Conservation (phyloP, 768 basidiomycete genomes). For the Amanita jacksonii region DNA sequence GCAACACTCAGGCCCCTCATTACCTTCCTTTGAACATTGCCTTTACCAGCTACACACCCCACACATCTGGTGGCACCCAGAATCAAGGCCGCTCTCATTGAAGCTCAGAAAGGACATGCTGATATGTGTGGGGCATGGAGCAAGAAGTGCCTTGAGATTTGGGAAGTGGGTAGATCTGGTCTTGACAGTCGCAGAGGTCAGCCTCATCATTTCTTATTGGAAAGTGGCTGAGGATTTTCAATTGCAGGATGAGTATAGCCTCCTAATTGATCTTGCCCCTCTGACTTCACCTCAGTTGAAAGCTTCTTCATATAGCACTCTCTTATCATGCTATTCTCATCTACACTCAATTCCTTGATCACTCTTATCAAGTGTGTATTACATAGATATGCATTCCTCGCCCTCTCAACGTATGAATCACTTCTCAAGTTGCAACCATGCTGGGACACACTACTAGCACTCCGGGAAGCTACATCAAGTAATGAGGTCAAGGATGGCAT, state of each 20-base stretch:
- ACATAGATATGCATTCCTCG: conserved; percentile 75
- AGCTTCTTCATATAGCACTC: conserved; percentile 47
- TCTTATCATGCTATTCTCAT: conserved; percentile 54
- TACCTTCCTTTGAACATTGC: conserved; percentile 58
- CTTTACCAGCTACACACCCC: conserved; percentile 71
- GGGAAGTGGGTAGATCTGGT: conserved; percentile 62
- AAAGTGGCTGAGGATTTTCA: too few species aligned
- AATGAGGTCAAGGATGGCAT: conserved; percentile 71
- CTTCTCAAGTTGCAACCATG: conserved; percentile 45
- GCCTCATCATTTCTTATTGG: conserved; percentile 12
- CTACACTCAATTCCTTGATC: conserved; percentile 53
- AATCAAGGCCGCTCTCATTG: conserved; percentile 57
- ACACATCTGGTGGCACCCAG: conserved; percentile 66
- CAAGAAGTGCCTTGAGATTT: conserved; percentile 65
- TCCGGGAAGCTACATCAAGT: conserved; percentile 36
- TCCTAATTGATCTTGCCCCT: conserved; percentile 55
- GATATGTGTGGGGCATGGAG: conserved; percentile 82
- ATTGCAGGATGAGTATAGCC: conserved; percentile 54
- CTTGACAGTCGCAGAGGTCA: conserved; percentile 56
- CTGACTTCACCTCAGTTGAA: conserved; percentile 41
- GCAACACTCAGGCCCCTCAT: conserved; percentile 55
- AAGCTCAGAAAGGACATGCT: conserved; percentile 75
- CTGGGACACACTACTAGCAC: conserved; percentile 59
- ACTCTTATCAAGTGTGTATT: conserved; percentile 65
- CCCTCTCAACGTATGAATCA: conserved; percentile 57